A percentile compares a stretch with the other conserved stretches of the same genome.
phyloP scores from a whole-genome alignment of 345 rosid species.

The Tarenaya hassleriana region DNA sequence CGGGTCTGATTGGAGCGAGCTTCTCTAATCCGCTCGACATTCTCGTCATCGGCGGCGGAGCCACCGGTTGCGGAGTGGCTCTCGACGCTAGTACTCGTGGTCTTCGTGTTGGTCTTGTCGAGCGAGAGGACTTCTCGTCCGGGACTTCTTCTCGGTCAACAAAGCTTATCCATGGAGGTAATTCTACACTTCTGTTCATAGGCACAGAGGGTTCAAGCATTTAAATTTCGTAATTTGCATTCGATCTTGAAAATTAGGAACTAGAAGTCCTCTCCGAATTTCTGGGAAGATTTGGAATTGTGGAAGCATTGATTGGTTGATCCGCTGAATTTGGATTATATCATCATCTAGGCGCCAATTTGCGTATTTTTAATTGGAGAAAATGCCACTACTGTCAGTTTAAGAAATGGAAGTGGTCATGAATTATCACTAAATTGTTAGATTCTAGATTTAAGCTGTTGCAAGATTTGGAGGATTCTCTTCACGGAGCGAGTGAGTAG shows the following conservation, averaged over 20 bases:
- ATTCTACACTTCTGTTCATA: too few relatives aligned
- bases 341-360: neutral
- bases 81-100: conserved; percentile 90
- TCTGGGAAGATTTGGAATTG: neutral
- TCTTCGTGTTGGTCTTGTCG: conserved; percentile 89
- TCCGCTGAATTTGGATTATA: neutral
- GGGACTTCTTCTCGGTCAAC: conserved; percentile 97
- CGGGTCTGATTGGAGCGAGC: conserved; percentile 45
- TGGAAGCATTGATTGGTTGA: neutral
- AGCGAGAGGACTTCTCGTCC: conserved; percentile 92
- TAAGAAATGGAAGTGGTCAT: too few relatives aligned
- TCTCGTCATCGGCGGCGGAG: conserved; percentile 94
- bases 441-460: neutral
- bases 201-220: neutral
- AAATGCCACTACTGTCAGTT: too few relatives aligned
- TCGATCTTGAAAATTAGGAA: too few relatives aligned
- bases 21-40: conserved; percentile 66
- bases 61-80: conserved; percentile 95
- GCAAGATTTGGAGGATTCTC: neutral
- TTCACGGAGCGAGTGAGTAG: too few relatives aligned
- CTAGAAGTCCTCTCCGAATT: too few relatives aligned
- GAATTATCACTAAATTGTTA: too few relatives aligned
- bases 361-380: neutral
- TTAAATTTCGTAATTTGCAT: neutral
- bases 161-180: conserved; percentile 93